phyloP scores from a whole-genome alignment of 108 stramenopile genomes.

The Conticribra weissflogii region DNA sequence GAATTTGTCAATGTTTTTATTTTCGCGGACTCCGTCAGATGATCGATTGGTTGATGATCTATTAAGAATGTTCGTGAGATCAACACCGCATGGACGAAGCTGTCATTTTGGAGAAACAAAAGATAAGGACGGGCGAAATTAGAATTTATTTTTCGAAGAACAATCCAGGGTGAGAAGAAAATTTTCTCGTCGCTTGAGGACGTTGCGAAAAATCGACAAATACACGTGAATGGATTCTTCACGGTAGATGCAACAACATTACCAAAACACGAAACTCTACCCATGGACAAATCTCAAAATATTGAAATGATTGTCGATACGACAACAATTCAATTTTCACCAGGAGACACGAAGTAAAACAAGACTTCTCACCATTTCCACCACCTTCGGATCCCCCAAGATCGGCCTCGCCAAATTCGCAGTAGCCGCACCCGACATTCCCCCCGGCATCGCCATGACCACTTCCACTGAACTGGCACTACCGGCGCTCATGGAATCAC shows the following conservation, averaged over 20 bases:
- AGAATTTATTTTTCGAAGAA: neutral
- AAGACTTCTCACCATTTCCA: constrained; percentile 65
- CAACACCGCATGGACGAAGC: constrained; percentile 24
- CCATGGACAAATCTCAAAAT: neutral
- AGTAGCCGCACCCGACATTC: constrained; percentile 50
- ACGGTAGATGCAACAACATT: no score
- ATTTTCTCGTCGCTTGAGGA: no score
- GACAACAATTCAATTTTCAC: neutral
- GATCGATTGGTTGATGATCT: neutral
- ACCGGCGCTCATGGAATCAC: constrained; percentile 34
- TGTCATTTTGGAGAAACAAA: neutral
- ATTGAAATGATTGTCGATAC: neutral
- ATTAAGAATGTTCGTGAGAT: constrained; percentile 9
- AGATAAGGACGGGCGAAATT: neutral
- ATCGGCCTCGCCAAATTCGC: constrained; percentile 71
- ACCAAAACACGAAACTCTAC: no score
- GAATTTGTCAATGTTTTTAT: no score
- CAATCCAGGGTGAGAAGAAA: no score
- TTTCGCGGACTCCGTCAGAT: neutral
- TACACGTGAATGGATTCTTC: neutral
- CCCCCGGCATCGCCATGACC: constrained; percentile 71
- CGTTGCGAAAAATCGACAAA: neutral
- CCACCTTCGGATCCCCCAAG: constrained; percentile 69
- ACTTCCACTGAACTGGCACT: constrained; percentile 35
- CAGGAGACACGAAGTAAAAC: neutral